Conservation (phyloP, 2,329 filamentous ascomycete genomes). For the Escovopsis weberi region DNA sequence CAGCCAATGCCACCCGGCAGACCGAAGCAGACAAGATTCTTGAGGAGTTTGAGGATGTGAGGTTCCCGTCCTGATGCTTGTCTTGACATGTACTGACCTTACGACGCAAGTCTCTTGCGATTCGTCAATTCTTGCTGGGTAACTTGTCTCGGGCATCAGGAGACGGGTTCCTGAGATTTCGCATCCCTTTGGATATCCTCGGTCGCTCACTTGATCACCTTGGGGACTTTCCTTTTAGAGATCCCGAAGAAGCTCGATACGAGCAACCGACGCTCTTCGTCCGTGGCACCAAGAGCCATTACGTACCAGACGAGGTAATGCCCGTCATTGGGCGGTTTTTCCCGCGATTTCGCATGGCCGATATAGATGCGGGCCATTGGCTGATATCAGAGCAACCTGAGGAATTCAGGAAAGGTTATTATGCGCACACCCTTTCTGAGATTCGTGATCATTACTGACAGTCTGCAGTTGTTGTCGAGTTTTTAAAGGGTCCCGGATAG, state of each 20-base stretch:
- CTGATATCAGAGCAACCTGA: slow-evolving; percentile 79
- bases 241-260: slow-evolving; percentile 54
- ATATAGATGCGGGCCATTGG: slow-evolving; percentile 76
- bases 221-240: slow-evolving; percentile 77
- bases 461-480: slow-evolving; percentile 45
- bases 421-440: background rate
- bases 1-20: slow-evolving; percentile 49
- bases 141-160: slow-evolving; percentile 52
- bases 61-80: background rate
- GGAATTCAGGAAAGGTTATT: slow-evolving; percentile 55
- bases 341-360: slow-evolving; percentile 56
- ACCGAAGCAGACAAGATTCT: slow-evolving; percentile 72
- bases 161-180: slow-evolving; percentile 50
- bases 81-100: background rate
- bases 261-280: slow-evolving; percentile 70
- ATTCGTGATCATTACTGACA: slow-evolving; percentile 3
- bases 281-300: slow-evolving; percentile 60
- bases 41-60: slow-evolving; percentile 53
- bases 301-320: slow-evolving; percentile 66
- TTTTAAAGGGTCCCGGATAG: slow-evolving; percentile 37
- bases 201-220: slow-evolving; percentile 55
- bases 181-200: slow-evolving; percentile 63
- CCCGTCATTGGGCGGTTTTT: slow-evolving; percentile 75
- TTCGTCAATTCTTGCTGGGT: slow-evolving; percentile 83
- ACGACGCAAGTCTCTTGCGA: slow-evolving; percentile 38